Evolutionary conservation across 176 grass and related monocot genomes (phyloP), one percentile per base, ranked within the genome.

Genomic region (Calamus simplicifolius): DNA sequence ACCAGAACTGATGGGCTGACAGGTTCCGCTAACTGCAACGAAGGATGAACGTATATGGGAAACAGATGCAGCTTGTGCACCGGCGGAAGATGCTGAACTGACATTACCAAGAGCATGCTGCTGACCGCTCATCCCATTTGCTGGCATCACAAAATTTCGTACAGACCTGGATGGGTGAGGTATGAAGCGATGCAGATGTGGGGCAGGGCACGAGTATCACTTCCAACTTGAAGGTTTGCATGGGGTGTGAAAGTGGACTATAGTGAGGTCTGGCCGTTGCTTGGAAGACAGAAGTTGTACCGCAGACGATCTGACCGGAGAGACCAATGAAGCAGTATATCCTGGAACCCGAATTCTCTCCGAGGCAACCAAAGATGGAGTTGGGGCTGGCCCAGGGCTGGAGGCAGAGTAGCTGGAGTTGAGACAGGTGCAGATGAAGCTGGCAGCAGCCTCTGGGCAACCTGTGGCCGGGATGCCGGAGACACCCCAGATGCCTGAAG

Each of bases 141-240:
- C 52, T 52, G 59, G 43, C 4, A 18, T 38, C 18, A 28, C 19
- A 52, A 49, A 63, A 74, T 71, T 85, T 66, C 18, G 55, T 51
- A 73, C 48, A n/a, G 73, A 16, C 23, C 35, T 52, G 4, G 70
- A 48, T 51, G 63, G 19, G 13, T 48, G 66, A 35, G 73, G 58
- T 54, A 54, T 53, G 54, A 69, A 75, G 23, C 79, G 69, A 64
- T 81, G 77, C 25, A 89, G 81, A 81, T 89, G 86, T 35, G 86
- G 86, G 62, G 86, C 74, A 76, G 81, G 12, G 85, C 73, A 50
- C 85, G 85, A 52, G 69, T 31, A 61, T 82, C 85, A 62, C 61
- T 63, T 71, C 67, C 60, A 51, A 35, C 65, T 69, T 69, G 77
- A 78, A 60, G 61, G 70, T 27, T 81, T 61, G 66, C 30, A 56